phyloP scores from a whole-genome alignment of 495 filamentous ascomycete species.

The Xylaria grammica region DNA sequence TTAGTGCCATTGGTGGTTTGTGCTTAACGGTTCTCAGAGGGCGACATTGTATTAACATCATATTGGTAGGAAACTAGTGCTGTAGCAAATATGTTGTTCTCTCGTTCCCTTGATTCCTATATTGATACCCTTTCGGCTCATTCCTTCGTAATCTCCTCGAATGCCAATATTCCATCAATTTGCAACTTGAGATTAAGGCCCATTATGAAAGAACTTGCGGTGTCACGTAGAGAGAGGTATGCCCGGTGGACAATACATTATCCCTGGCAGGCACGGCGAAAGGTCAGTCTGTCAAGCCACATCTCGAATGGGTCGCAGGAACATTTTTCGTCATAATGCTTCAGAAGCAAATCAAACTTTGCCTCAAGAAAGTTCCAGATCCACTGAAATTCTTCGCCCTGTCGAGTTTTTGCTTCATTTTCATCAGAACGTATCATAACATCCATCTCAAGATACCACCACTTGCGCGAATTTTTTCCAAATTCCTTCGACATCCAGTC shows the following conservation, averaged over 20 bases:
- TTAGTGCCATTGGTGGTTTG: no score
- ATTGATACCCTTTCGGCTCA: no score
- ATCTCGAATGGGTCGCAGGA: slow-evolving; percentile 2
- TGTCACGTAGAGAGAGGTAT: not conserved
- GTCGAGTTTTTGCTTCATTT: slow-evolving; percentile 21
- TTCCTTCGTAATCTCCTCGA: no score
- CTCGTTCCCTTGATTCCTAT: no score
- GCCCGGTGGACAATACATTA: no score
- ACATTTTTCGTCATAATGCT: slow-evolving; percentile 24
- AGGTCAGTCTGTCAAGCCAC: slow-evolving; percentile 30
- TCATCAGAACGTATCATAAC: slow-evolving; percentile 28
- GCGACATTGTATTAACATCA: no score
- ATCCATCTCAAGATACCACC: slow-evolving; percentile 34
- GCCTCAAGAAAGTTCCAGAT: slow-evolving; percentile 33
- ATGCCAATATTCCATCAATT: not conserved
- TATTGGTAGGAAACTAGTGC: no score
- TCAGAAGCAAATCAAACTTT: slow-evolving; percentile 32
- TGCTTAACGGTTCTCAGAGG: no score
- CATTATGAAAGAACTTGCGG: not conserved
- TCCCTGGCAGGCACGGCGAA: slow-evolving; percentile 30
- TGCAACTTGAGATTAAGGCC: not conserved
- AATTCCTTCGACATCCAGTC: slow-evolving; percentile 28
- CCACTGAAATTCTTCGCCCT: slow-evolving; percentile 35
- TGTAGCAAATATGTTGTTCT: no score
- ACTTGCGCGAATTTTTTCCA: slow-evolving; percentile 28